These are phyloP conservation scores for Solanum okadae DNA, from an alignment of 257 asterid genomes.

Conservation along the genomic window DNA sequence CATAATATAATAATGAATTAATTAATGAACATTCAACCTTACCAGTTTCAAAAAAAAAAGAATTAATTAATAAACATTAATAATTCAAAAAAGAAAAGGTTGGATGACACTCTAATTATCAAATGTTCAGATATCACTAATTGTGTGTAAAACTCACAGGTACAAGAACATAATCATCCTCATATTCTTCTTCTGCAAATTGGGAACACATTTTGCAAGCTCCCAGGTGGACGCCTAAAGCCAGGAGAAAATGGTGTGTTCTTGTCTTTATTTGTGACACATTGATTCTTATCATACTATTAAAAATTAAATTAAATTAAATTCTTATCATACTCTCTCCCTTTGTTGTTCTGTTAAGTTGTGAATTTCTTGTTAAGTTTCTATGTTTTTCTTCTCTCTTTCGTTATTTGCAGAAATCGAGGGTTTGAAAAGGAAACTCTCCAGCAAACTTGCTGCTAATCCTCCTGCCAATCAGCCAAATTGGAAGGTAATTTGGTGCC, in stretches of 20 bases:
- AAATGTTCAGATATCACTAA: not conserved
- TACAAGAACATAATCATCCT: conserved; percentile 99
- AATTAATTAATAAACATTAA: no score
- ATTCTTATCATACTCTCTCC: not conserved
- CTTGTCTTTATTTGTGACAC: not conserved
- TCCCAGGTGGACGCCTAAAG: conserved; percentile 97
- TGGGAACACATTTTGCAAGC: conserved; percentile 96
- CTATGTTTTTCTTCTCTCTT: not conserved
- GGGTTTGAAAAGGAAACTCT: conserved; percentile 83
- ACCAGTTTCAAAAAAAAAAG: no score
- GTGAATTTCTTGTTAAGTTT: not conserved
- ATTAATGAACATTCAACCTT: no score
- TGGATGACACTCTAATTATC: not conserved
- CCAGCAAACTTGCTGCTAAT: conserved; percentile 87
- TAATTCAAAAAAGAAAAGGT: no score
- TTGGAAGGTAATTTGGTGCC: conserved; percentile 74
- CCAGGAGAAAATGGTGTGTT: conserved; percentile 91
- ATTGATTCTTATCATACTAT: not conserved
- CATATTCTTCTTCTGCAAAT: conserved; percentile 97
- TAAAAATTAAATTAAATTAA: not conserved
- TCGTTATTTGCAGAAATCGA: conserved; percentile 50
- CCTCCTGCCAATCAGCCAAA: conserved; percentile 60
- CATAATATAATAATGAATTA: no score
- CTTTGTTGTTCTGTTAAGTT: not conserved
- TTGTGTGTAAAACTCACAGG: conserved; percentile 31